Percentiles rank a stretch among this genome's conserved stretches.
Evolutionary conservation across 805 yeast genomes (phyloP).

Genomic region (Metschnikowia picachoensis): DNA sequence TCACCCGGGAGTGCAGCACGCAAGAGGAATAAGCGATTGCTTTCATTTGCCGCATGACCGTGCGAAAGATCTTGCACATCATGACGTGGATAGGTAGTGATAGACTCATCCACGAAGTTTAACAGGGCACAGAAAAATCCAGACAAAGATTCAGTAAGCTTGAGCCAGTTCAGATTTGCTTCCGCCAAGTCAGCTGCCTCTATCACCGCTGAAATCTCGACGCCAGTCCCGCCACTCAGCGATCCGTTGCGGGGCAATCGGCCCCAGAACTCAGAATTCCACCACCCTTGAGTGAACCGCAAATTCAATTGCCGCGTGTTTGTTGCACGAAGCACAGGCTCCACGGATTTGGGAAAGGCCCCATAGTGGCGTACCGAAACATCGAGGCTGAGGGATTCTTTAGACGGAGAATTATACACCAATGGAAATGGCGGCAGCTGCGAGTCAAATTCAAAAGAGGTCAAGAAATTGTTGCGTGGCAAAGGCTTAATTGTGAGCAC

Average conservation of each 20-base stretch:
- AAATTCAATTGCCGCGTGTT: constrained; percentile 73
- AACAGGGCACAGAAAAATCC: constrained; percentile 95
- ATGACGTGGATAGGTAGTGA: constrained; percentile 56
- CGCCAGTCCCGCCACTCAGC: constrained; percentile 88
- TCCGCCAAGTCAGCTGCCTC: constrained; percentile 54
- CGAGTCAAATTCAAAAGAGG: constrained; percentile 67
- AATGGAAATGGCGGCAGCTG: constrained; percentile 45
- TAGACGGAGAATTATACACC: constrained; percentile 16
- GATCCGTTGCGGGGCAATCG: constrained; percentile 67
- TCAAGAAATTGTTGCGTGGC: constrained; percentile 63
- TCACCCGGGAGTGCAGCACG: constrained; percentile 92
- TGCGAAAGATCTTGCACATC: constrained; percentile 38
- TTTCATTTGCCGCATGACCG: constrained; percentile 19
- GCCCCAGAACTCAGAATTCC: constrained; percentile 92
- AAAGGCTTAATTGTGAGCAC: constrained; percentile 61
- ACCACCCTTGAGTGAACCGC: constrained; percentile 90
- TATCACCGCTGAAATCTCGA: constrained; percentile 85
- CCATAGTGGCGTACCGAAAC: constrained; percentile 45
- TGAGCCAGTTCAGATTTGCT: constrained; percentile 66
- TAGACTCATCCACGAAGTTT: constrained; percentile 77
- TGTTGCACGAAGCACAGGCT: constrained; percentile 67
- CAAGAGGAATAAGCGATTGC: constrained; percentile 49
- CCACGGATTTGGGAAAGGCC: constrained; percentile 76
- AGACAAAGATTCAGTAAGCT: constrained; percentile 69
- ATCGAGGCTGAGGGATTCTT: constrained; percentile 6